Conservation (phyloP, 768 basidiomycete genomes). For the Boletus rex-veris region DNA sequence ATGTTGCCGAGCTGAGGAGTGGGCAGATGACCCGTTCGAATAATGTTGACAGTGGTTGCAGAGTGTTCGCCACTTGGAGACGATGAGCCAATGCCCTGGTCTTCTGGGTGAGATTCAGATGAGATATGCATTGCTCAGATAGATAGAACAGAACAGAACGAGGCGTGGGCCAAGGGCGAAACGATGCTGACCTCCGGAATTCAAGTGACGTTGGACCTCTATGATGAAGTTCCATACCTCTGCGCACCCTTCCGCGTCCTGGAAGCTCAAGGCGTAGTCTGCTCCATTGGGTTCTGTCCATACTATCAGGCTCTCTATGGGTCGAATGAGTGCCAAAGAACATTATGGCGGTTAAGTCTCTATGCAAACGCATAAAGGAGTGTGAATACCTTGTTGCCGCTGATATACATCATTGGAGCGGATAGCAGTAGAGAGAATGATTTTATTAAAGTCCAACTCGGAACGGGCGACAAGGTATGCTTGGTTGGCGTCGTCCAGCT, state of each 20-base stretch:
- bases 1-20: constrained; percentile 74
- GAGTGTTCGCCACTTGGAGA: constrained; percentile 64
- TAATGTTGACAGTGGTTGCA: constrained; percentile 59
- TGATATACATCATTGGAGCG: constrained; percentile 83
- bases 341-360: background rate
- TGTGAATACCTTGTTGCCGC: constrained; percentile 71
- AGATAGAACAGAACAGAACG: constrained; percentile 7
- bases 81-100: constrained; percentile 48
- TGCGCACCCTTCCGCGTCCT: constrained; percentile 90
- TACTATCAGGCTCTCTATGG: constrained; percentile 90
- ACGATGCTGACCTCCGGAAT: constrained; percentile 49
- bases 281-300: constrained; percentile 96
- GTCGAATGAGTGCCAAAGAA: constrained; percentile 13
- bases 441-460: constrained; percentile 65
- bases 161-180: constrained; percentile 19
- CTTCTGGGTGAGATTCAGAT: constrained; percentile 34
- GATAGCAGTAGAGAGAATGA: constrained; percentile 78
- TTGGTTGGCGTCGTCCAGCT: constrained; percentile 73
- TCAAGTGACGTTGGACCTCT: constrained; percentile 87
- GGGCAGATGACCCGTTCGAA: constrained; percentile 72
- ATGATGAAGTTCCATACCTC: constrained; percentile 98
- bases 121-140: constrained; percentile 16
- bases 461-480: constrained; percentile 83
- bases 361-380: background rate
- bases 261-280: constrained; percentile 96